Base-by-base conservation (phyloP, 2,329 filamentous ascomycete species). In the Apiospora arundinis region DNA sequence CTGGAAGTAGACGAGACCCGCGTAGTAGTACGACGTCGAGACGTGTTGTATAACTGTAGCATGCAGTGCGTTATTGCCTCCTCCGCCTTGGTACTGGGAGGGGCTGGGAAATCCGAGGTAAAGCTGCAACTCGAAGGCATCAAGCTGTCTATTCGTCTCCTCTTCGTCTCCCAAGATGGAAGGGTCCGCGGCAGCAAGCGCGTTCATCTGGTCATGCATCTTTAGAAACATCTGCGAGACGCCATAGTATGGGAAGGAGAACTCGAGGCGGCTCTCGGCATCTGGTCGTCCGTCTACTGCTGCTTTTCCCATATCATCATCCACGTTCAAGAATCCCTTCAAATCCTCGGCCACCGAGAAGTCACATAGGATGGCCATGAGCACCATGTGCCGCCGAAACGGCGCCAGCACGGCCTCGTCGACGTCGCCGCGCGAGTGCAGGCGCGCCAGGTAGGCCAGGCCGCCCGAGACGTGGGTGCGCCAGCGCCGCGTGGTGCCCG, bases 11-110 rank as follows among this genome's bases (percentile, higher is more conserved):
- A 82, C 77, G 4, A 82, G 76, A 2, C 74, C 75, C 1, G 80
- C 80, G 42, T 81, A 82, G 74, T 82, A 82, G 70, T 81, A 82
- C 5, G 78, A 78, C 69, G 80, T 71, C 12, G 75, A 71, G 45
- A 75, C 72, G 37, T 76, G 72, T 40, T 76, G 72, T 8, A 76
- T 44, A 7, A 74, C 79, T 9, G 79, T 67, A 1, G 75, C 74
- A 32, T 80, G 79, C 23, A 52, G 44, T 74, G 75, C n/a, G 76
- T 74, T 37, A 73, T 74, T 37, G 73, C 75, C 18, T 65, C 72
- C 7, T 75, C 71, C 23, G 73, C 74, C 3, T 72, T 72, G 14
- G 65, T 74, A 25, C 72, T 75, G 4, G 70, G 78, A 42, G 16
- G 48, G 67, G 18, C 32, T 69, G 9, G 67, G 48, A 69, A 75